Evolutionary conservation across 805 yeast species (phyloP).

Genomic region (Schwanniomyces polymorphus): DNA sequence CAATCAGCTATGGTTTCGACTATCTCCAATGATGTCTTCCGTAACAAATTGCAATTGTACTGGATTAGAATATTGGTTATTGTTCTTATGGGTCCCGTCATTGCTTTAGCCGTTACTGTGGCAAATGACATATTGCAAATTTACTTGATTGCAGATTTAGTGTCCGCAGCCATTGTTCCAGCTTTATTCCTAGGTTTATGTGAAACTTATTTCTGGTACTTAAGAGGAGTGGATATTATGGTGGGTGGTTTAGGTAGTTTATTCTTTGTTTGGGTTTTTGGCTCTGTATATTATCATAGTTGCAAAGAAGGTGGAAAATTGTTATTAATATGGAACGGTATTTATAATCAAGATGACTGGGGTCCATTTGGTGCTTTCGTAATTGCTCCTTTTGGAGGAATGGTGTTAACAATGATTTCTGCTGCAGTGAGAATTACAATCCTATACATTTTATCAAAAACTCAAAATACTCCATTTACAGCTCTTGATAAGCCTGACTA

Average conservation of each 20-base stretch:
- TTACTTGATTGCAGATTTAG: constrained; percentile 86
- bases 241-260: constrained; percentile 84
- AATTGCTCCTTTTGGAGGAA: constrained; percentile 82
- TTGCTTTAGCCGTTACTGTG: constrained; percentile 78
- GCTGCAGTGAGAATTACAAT: constrained; percentile 49
- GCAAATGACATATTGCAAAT: constrained; percentile 84
- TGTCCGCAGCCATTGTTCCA: constrained; percentile 86
- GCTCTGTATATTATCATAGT: constrained; percentile 70
- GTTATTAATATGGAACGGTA: constrained; percentile 74
- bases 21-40: constrained; percentile 83
- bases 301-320: constrained; percentile 79
- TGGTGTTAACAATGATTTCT: constrained; percentile 54
- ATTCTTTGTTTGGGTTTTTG: constrained; percentile 77
- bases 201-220: constrained; percentile 57
- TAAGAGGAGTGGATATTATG: constrained; percentile 79
- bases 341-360: constrained; percentile 80
- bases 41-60: constrained; percentile 69
- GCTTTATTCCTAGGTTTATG: constrained; percentile 77
- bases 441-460: constrained; percentile 28
- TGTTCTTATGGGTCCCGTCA: constrained; percentile 79
- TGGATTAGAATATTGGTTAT: constrained; percentile 73
- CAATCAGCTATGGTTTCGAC: constrained; percentile 89
- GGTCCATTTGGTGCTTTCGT: constrained; percentile 94
- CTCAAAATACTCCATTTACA: constrained; percentile 40
- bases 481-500: constrained; percentile 42